These are phyloP conservation scores for Cryptococcus maquisensis DNA, from an alignment of 1,284 basidiomycete species.

Conservation along the genomic window DNA sequence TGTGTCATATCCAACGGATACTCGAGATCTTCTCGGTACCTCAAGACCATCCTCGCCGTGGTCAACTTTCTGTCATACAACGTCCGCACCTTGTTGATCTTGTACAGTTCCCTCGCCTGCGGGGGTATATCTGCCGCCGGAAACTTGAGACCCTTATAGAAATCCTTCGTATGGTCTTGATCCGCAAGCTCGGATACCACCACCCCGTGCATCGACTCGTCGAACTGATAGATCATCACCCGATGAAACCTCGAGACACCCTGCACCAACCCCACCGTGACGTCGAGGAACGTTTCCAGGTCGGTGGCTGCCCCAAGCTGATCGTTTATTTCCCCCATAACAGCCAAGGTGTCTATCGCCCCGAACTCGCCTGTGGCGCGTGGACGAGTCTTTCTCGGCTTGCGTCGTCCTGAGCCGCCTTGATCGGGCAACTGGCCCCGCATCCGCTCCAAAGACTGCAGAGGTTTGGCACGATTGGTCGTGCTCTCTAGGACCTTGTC, in stretches of 20 bases:
- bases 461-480: conserved; percentile 65
- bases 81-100: conserved; percentile 70
- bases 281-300: conserved; percentile 68
- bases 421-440: conserved; percentile 48
- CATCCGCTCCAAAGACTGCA: conserved; percentile 68
- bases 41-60: conserved; percentile 72
- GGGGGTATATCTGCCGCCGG: conserved; percentile 57
- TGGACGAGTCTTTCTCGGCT: conserved; percentile 4
- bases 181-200: conserved; percentile 81
- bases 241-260: conserved; percentile 79
- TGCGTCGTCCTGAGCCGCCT: conserved; percentile 5
- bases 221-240: conserved; percentile 77
- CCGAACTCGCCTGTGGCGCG: conserved; percentile 43
- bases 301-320: conserved; percentile 69
- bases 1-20: conserved; percentile 83
- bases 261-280: conserved; percentile 74
- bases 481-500: conserved; percentile 72
- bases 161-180: conserved; percentile 71
- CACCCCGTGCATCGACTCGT: conserved; percentile 56
- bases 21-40: conserved; percentile 63
- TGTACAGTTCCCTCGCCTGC: conserved; percentile 57
- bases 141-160: conserved; percentile 62
- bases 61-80: conserved; percentile 75
- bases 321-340: conserved; percentile 79
- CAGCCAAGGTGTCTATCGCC: conserved; percentile 73